Evolutionary conservation across 129 eudicot genomes (phyloP).

Genomic region (Kitagawia praeruptora): DNA sequence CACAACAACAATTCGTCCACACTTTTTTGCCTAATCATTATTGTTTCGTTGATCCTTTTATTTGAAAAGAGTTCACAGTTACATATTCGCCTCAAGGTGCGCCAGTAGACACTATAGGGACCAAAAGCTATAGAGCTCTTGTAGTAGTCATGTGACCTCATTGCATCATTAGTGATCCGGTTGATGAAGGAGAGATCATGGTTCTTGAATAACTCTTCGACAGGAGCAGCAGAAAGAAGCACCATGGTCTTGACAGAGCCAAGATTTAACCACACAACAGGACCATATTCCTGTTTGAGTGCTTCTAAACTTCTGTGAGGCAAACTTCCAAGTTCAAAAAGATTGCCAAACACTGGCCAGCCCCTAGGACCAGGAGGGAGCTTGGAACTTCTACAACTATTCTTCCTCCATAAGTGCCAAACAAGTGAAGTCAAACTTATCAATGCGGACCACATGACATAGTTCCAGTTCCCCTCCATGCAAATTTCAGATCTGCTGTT

Average conservation of each 20-base stretch:
- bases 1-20: background rate
- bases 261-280: background rate
- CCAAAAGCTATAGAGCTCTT: background rate
- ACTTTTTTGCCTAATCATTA: background rate
- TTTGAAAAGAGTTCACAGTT: background rate
- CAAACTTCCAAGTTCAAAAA: background rate
- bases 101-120: background rate
- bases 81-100: background rate
- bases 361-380: background rate
- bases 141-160: background rate
- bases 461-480: background rate
- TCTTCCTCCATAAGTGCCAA: background rate
- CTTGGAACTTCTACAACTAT: background rate
- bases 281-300: background rate
- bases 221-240: background rate
- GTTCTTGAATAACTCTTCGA: slow-evolving; percentile 5
- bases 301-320: background rate
- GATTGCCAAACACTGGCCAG: background rate
- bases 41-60: background rate
- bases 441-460: background rate
- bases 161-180: background rate
- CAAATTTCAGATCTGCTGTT: no score
- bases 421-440: background rate
- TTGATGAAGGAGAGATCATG: background rate
- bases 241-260: background rate